phyloP scores from a whole-genome alignment of 2,329 filamentous ascomycete species.

The Cylindrodendrum hubeiense region DNA sequence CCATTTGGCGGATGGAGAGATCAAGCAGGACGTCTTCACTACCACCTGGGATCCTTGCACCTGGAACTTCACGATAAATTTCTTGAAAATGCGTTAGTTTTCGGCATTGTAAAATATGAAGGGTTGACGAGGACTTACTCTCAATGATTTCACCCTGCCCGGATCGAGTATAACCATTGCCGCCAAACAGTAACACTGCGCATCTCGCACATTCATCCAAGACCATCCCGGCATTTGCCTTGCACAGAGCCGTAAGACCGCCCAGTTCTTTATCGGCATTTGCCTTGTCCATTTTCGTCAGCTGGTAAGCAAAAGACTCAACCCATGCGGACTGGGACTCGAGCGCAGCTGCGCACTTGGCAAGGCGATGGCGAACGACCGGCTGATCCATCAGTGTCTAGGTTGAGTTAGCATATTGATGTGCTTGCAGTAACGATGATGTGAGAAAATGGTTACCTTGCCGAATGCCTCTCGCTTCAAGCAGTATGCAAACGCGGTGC shows the following conservation, averaged over 20 bases:
- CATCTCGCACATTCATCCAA: constrained; percentile 78
- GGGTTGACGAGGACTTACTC: constrained; percentile 60
- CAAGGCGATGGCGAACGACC: constrained; percentile 79
- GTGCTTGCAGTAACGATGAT: too few relatives aligned
- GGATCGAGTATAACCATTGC: constrained; percentile 77
- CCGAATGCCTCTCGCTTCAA: constrained; percentile 55
- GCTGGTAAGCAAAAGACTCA: constrained; percentile 77
- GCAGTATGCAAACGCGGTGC: constrained; percentile 53
- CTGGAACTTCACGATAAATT: constrained; percentile 47
- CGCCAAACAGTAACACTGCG: constrained; percentile 79
- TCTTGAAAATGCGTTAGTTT: constrained; percentile 24
- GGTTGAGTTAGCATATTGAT: neutral
- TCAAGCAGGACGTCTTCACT: constrained; percentile 43
- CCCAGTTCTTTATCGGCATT: constrained; percentile 75
- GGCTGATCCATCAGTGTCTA: constrained; percentile 77
- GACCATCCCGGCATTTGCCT: constrained; percentile 79
- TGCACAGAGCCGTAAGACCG: constrained; percentile 78
- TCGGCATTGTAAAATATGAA: too few relatives aligned
- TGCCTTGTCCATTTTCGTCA: constrained; percentile 72
- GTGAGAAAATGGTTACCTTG: constrained; percentile 23
- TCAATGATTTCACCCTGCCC: constrained; percentile 80
- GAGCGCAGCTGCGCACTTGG: constrained; percentile 75
- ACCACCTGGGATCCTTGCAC: constrained; percentile 38
- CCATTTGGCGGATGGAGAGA: constrained; percentile 38
- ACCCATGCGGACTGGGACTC: constrained; percentile 81